Conservation (phyloP, 2,329 filamentous ascomycete genomes). For the Penicillium psychrosexuale region DNA sequence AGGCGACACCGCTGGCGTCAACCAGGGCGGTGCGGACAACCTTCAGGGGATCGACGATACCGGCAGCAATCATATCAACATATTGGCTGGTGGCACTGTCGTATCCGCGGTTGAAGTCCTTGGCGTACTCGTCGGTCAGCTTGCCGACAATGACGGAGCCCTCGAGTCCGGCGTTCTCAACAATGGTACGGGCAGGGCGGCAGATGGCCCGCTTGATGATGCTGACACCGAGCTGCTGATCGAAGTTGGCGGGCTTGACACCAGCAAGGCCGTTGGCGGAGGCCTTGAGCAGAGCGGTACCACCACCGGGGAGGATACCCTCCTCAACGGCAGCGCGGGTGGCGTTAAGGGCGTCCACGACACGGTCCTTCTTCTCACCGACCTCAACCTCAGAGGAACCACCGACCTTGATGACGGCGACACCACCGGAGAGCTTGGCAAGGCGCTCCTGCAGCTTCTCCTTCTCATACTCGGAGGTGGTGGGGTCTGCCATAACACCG, state of each 20-base stretch:
- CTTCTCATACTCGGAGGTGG: constrained; percentile 98
- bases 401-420: constrained; percentile 98
- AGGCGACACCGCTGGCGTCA: constrained; percentile 94
- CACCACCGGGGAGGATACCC: constrained; percentile 97
- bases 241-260: constrained; percentile 91
- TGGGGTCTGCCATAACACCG: constrained; percentile 88
- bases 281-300: constrained; percentile 96
- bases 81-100: constrained; percentile 97
- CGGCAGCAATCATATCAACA: constrained; percentile 94
- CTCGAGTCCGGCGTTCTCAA: constrained; percentile 96
- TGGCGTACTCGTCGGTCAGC: constrained; percentile 87
- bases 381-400: constrained; percentile 98
- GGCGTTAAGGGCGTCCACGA: constrained; percentile 96
- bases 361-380: constrained; percentile 99
- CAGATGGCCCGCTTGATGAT: constrained; percentile 99
- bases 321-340: constrained; percentile 98
- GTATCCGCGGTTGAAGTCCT: constrained; percentile 97
- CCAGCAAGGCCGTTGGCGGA: constrained; percentile 79
- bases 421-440: constrained; percentile 97
- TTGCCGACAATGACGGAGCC: constrained; percentile 96
- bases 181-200: constrained; percentile 86
- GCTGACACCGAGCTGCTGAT: constrained; percentile 96
- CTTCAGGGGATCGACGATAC: constrained; percentile 99
- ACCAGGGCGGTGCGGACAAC: constrained; percentile 94
- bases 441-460: constrained; percentile 99